Conservation (phyloP, 2,329 filamentous ascomycete species). For the Zymoseptoria ardabiliae region DNA sequence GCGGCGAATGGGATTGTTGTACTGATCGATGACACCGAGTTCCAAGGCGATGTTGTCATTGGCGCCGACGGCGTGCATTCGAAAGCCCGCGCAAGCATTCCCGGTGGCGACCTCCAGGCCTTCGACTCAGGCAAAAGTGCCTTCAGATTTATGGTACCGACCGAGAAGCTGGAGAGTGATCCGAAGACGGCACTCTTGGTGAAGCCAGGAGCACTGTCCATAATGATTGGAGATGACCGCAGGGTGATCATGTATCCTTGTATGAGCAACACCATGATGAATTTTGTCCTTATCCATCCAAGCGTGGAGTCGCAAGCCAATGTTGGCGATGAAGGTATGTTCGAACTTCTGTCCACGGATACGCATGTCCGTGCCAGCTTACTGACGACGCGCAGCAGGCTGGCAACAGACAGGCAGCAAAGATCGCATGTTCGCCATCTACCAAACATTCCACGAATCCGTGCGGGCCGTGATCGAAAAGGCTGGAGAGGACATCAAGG, state of each 20-base stretch:
- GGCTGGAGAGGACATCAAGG: slow-evolving; percentile 37
- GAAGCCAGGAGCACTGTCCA: slow-evolving; percentile 32
- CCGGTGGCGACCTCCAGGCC: slow-evolving; percentile 14
- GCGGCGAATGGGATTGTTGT: slow-evolving; percentile 14
- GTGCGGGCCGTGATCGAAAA: slow-evolving; percentile 32
- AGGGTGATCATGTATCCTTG: slow-evolving; percentile 44
- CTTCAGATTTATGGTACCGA: slow-evolving; percentile 49
- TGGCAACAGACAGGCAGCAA: slow-evolving; percentile 35
- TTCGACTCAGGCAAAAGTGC: slow-evolving; percentile 46
- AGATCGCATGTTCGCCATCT: slow-evolving; percentile 33
- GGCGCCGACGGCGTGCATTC: slow-evolving; percentile 30
- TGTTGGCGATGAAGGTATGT: slow-evolving; percentile 8
- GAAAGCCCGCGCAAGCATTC: slow-evolving; percentile 10
- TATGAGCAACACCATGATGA: slow-evolving; percentile 39
- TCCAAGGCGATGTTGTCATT: slow-evolving; percentile 23
- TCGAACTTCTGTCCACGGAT: too few species aligned
- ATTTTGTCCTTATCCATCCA: slow-evolving; percentile 39
- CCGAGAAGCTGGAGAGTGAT: slow-evolving; percentile 36
- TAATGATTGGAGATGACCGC: slow-evolving; percentile 38
- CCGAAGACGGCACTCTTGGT: slow-evolving; percentile 26
- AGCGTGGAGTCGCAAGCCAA: slow-evolving; percentile 25
- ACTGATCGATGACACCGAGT: slow-evolving; percentile 18
- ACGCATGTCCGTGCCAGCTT: background rate
- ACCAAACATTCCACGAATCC: slow-evolving; percentile 31
- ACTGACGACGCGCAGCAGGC: slow-evolving; percentile 8